Evolutionary conservation across 371 early-diverging fungal species (phyloP).

Genomic region (Mortierella sp.): DNA sequence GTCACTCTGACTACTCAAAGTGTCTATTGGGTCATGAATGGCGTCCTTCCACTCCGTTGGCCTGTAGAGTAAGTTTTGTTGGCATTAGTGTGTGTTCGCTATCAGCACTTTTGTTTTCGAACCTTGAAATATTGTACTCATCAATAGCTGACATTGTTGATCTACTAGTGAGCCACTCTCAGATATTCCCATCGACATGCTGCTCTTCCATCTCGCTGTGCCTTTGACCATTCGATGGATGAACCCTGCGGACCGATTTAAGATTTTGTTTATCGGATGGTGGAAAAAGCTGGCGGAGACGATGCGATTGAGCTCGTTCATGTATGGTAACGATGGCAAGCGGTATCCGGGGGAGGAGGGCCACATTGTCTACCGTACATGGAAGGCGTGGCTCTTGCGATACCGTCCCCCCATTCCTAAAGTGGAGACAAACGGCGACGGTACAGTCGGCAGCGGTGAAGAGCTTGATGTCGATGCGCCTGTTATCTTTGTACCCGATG

Average conservation of each 20-base stretch:
- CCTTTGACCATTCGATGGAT: constrained; percentile 71
- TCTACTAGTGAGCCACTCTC: constrained; percentile 71
- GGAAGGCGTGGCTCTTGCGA: constrained; percentile 63
- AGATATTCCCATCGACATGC: constrained; percentile 82
- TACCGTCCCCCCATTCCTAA: constrained; percentile 39
- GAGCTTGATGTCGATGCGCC: constrained; percentile 50
- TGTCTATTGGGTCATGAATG: constrained; percentile 38
- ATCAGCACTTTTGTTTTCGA: background rate
- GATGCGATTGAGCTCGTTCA: constrained; percentile 83
- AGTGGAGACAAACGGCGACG: background rate
- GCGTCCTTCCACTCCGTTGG: constrained; percentile 68
- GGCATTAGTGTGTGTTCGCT: background rate
- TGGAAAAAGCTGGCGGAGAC: constrained; percentile 70
- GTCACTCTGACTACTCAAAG: constrained; percentile 71
- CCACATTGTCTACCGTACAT: constrained; percentile 61
- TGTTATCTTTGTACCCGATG: constrained; percentile 73
- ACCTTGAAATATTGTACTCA: background rate
- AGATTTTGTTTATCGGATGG: constrained; percentile 66
- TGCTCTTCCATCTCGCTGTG: constrained; percentile 77
- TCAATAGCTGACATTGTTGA: background rate
- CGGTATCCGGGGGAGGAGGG: constrained; percentile 79
- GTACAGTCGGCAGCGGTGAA: constrained; percentile 26
- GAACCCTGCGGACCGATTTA: constrained; percentile 58
- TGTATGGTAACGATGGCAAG: constrained; percentile 73
- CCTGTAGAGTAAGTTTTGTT: constrained; percentile 62